Conservation (phyloP, 306 rosid species). For the Astragalus glycyphyllos region DNA sequence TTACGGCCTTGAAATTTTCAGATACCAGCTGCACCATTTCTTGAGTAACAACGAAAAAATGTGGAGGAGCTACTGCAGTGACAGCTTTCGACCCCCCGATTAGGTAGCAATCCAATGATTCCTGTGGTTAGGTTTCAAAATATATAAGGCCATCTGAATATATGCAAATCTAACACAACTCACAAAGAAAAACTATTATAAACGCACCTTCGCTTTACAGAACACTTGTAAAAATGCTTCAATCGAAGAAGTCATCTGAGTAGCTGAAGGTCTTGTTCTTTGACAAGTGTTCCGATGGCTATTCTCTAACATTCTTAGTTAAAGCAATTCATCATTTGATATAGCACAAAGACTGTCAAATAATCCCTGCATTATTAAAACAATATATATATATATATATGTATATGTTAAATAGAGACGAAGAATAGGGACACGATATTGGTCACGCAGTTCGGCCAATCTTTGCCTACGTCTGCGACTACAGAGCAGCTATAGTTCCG, state of each 20-base stretch:
- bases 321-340: slow-evolving; percentile 62
- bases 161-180: slow-evolving; percentile 34
- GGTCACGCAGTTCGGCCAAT: no score
- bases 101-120: slow-evolving; percentile 66
- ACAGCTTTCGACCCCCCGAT: slow-evolving; percentile 56
- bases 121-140: slow-evolving; percentile 56
- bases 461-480: no score
- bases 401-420: no score
- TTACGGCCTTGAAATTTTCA: slow-evolving; percentile 61
- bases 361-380: slow-evolving; percentile 65
- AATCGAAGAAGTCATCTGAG: slow-evolving; percentile 56
- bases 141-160: slow-evolving; percentile 24
- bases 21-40: slow-evolving; percentile 65
- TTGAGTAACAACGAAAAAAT: slow-evolving; percentile 53
- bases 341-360: slow-evolving; percentile 68
- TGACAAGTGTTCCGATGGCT: slow-evolving; percentile 69
- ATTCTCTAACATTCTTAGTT: slow-evolving; percentile 58
- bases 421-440: no score
- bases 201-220: slow-evolving; percentile 68
- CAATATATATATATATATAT: not conserved
- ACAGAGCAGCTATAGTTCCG: no score
- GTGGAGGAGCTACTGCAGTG: slow-evolving; percentile 37
- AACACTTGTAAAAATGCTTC: slow-evolving; percentile 66
- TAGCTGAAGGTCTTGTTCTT: slow-evolving; percentile 54
- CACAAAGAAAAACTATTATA: slow-evolving; percentile 37